Conservation (phyloP, 805 yeast genomes). For the Yarrowia alimentaria region DNA sequence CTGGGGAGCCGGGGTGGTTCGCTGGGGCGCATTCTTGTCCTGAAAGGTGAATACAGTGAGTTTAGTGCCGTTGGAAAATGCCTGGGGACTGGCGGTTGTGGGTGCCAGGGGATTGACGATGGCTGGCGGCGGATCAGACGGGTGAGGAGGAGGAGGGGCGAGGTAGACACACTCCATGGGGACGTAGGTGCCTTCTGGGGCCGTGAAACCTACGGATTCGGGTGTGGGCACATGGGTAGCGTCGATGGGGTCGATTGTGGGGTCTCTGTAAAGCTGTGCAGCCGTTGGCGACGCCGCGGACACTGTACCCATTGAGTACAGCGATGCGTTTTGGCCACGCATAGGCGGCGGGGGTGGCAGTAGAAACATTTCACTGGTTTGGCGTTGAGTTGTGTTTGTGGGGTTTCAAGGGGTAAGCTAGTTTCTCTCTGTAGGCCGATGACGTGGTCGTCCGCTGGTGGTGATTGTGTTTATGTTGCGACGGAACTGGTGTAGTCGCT, state of each 20-base stretch:
- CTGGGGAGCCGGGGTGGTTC: background rate
- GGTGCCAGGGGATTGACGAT: conserved; percentile 42
- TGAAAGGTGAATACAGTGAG: conserved; percentile 15
- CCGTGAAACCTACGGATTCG: conserved; percentile 31
- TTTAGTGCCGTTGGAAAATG: conserved; percentile 34
- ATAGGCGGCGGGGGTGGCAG: conserved; percentile 21
- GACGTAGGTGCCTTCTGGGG: conserved; percentile 40
- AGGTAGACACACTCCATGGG: conserved; percentile 38
- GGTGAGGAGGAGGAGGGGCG: conserved; percentile 44
- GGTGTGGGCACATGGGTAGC: background rate
- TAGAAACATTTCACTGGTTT: conserved; percentile 3
- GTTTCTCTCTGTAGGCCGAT: too few relatives aligned
- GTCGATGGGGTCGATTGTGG: conserved; percentile 14
- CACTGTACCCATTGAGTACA: conserved; percentile 14
- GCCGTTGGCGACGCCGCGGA: conserved; percentile 10
- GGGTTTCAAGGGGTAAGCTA: background rate
- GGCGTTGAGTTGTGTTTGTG: background rate
- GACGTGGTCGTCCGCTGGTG: too few relatives aligned
- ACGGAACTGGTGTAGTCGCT: too few relatives aligned
- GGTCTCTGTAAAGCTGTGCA: conserved; percentile 22
- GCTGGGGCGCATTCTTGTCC: conserved; percentile 1
- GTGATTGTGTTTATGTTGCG: too few relatives aligned
- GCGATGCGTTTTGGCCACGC: conserved; percentile 7
- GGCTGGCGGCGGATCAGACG: conserved; percentile 39
- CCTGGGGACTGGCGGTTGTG: conserved; percentile 36